Base-by-base conservation (phyloP, 176 grass and related monocot genomes). In the Leersia perrieri region DNA sequence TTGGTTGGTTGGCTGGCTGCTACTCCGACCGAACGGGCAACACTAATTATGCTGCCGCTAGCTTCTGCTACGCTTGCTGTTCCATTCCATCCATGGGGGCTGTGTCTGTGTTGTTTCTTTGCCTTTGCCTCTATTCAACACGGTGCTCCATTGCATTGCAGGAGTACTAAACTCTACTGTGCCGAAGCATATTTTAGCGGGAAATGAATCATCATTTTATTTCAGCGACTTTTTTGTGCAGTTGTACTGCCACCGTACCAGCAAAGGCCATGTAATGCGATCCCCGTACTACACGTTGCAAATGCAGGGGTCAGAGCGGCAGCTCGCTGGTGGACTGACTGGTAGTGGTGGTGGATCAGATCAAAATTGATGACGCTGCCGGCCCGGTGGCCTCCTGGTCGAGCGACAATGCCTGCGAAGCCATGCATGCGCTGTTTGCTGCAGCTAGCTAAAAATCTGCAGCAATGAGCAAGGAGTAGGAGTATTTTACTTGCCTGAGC, bases 361-460 rank as follows among this genome's bases (percentile, higher is more conserved):
- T 82, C 79, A 5, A 41, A 33, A 65, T 72, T 77, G 57, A 87
- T 77, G 79, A 22, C 66, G 63, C 62, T 22, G 51, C 63, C 63
- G 53, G 53, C 29, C 64, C 44, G 33, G 22, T 49, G 60, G 70
- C 41, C 39, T 53, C 74, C 70, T 51, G 28, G 44, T 3, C 41
- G 45, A 13, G 45, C 45, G 53, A 58, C 53, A 58, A 58, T 11
- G 8, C 53, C 53, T 58, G 53, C 18, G 49, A 16, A 53, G 49
- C 18, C 49, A 22, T 53, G 49, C 49, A n/a, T n/a, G 45, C 51
- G 51, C 45, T 20, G 68, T 44, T 25, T 20, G 73, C 74, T 2
- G 65, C 65, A 30, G 61, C 38, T 26, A 14, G 74, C 53, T 5
- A 51, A 2, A 1, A n/a, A n/a, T n/a, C n/a, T n/a, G n/a, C 9